A percentile compares a stretch with the other conserved stretches of the same genome.
Evolutionary conservation across 257 asterid species (phyloP).

Genomic region (Agastache rugosa): DNA sequence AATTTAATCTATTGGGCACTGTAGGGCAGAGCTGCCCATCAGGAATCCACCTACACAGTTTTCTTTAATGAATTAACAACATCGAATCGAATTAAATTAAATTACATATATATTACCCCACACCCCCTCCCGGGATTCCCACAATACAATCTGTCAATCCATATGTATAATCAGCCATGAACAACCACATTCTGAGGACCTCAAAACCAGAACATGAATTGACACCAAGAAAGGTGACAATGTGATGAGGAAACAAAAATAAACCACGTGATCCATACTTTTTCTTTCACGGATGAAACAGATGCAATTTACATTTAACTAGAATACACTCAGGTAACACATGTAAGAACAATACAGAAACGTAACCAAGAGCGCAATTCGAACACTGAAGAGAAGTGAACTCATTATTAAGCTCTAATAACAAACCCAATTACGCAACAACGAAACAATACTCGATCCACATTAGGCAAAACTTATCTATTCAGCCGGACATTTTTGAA

Average conservation of each 20-base stretch:
- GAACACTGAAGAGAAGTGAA: not conserved
- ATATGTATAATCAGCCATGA: not conserved
- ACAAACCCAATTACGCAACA: not conserved
- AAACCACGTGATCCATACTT: too few species aligned
- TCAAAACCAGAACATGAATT: not conserved
- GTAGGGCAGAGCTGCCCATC: conserved; percentile 99
- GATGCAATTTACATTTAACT: too few species aligned
- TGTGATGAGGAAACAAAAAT: not conserved
- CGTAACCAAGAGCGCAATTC: not conserved
- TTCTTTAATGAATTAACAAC: conserved; percentile 15
- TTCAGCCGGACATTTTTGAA: not conserved
- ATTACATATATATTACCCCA: not conserved
- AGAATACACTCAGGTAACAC: not conserved
- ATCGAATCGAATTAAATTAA: not conserved
- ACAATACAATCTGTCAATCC: not conserved
- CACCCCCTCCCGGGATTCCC: not conserved
- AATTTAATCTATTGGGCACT: conserved; percentile 90
- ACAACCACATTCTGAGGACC: not conserved
- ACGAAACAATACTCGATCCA: not conserved
- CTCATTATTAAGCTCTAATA: not conserved
- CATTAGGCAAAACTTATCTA: not conserved
- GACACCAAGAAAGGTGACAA: not conserved
- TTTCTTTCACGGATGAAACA: too few species aligned
- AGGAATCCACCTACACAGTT: conserved; percentile 87
- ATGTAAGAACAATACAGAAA: not conserved